These are phyloP conservation scores for Cerioporus squamosus DNA, from an alignment of 1,284 basidiomycete species.

Conservation along the genomic window DNA sequence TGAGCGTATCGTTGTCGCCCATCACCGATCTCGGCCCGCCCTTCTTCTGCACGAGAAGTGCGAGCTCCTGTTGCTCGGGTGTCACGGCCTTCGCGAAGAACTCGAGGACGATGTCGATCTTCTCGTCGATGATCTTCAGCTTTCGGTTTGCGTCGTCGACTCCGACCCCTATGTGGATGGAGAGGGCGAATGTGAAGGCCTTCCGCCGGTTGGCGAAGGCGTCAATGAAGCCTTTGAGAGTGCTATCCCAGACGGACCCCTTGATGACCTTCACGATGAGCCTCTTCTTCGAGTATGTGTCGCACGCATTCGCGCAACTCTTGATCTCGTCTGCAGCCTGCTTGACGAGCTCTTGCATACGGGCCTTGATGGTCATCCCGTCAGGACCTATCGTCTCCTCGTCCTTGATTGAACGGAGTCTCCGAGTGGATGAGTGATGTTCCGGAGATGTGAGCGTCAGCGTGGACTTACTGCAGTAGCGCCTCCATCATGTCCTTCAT, in stretches of 20 bases:
- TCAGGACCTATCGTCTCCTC: constrained; percentile 19
- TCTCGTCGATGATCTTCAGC: constrained; percentile 31
- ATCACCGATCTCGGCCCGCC: constrained; percentile 24
- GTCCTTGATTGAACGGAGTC: constrained; percentile 27
- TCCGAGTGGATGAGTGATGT: constrained; percentile 1
- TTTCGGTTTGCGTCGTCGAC: constrained; percentile 39
- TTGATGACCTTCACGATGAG: constrained; percentile 42
- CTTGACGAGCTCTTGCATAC: constrained; percentile 27
- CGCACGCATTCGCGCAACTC: constrained; percentile 36
- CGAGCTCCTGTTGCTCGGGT: constrained; percentile 20
- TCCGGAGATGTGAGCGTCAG: too few relatives aligned
- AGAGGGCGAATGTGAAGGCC: constrained; percentile 39
- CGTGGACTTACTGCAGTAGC: constrained; percentile 41
- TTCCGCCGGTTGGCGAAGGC: constrained; percentile 38
- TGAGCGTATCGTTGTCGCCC: constrained; percentile 20
- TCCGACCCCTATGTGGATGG: constrained; percentile 37
- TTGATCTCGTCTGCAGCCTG: constrained; percentile 35
- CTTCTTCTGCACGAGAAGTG: constrained; percentile 16
- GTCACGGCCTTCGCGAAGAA: constrained; percentile 17
- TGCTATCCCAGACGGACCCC: constrained; percentile 41
- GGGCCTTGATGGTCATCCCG: constrained; percentile 28
- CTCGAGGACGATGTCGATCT: constrained; percentile 15
- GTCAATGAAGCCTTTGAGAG: constrained; percentile 37
- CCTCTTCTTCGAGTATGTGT: constrained; percentile 36
- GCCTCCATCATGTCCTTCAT: constrained; percentile 51